phyloP scores from a whole-genome alignment of 805 yeast species.

The Starmerella geochares region DNA sequence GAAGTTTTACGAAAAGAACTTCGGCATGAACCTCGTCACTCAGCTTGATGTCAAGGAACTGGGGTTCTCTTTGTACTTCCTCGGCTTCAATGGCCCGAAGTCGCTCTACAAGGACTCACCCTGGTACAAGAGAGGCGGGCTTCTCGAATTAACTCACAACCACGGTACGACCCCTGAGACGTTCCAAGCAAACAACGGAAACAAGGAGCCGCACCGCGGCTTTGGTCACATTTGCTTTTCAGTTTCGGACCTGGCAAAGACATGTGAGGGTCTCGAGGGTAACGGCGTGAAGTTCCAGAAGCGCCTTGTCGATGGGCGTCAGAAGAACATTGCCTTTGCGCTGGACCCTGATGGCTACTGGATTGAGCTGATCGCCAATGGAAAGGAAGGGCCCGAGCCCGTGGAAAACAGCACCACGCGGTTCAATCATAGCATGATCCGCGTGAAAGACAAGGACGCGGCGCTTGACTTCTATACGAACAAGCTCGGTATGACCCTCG shows the following conservation, averaged over 20 bases:
- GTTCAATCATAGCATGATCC: slow-evolving; percentile 85
- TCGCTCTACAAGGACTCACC: slow-evolving; percentile 33
- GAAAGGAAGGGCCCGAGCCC: slow-evolving; percentile 22
- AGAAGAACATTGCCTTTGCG: slow-evolving; percentile 84
- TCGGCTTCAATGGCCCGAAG: slow-evolving; percentile 46
- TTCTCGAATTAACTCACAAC: slow-evolving; percentile 74
- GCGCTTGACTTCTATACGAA: slow-evolving; percentile 71
- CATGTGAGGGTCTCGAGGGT: slow-evolving; percentile 49
- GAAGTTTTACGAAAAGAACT: slow-evolving; percentile 60
- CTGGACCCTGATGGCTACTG: slow-evolving; percentile 95
- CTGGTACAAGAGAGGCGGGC: slow-evolving; percentile 44
- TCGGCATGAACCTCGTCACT: slow-evolving; percentile 59
- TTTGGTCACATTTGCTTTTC: slow-evolving; percentile 90
- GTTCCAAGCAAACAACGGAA: slow-evolving; percentile 66
- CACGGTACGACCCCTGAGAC: slow-evolving; percentile 51
- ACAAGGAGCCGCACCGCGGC: slow-evolving; percentile 73
- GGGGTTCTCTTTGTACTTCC: slow-evolving; percentile 57
- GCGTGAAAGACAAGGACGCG: slow-evolving; percentile 72
- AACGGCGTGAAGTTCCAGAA: slow-evolving; percentile 70
- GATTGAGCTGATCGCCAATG: slow-evolving; percentile 74
- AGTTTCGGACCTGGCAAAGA: slow-evolving; percentile 61
- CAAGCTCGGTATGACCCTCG: slow-evolving; percentile 69
- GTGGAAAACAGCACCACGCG: slow-evolving; percentile 33
- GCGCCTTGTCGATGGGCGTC: slow-evolving; percentile 80
- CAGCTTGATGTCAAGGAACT: slow-evolving; percentile 44